These are phyloP conservation scores for Alternaria novae-zelandiae DNA, from an alignment of 2,329 filamentous ascomycete species.

Conservation along the genomic window DNA sequence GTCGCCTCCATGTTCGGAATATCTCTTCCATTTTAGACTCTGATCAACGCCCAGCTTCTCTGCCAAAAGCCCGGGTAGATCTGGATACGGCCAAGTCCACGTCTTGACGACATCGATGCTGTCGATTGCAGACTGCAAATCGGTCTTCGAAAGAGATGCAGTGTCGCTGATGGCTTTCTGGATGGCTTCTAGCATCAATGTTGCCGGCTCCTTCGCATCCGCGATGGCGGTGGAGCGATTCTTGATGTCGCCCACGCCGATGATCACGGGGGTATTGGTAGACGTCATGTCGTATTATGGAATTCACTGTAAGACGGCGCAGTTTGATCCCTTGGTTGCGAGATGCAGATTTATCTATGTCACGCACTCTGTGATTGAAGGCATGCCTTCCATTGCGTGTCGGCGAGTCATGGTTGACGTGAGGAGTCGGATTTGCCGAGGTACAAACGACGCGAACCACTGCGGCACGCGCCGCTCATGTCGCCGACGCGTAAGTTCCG, in stretches of 20 bases:
- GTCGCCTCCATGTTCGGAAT: constrained; percentile 68
- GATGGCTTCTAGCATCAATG: constrained; percentile 66
- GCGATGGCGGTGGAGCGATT: constrained; percentile 61
- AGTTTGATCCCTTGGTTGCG: not conserved
- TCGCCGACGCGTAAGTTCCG: not conserved
- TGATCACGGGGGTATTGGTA: constrained; percentile 58
- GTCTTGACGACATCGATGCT: constrained; percentile 66
- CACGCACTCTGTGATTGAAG: not conserved
- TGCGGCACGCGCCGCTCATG: not conserved
- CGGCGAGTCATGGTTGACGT: constrained; percentile 16
- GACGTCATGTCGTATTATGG: not conserved
- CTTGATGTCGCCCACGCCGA: constrained; percentile 68
- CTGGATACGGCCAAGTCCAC: constrained; percentile 71
- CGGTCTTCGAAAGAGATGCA: constrained; percentile 34
- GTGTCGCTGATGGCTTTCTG: constrained; percentile 60
- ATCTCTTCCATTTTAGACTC: constrained; percentile 54
- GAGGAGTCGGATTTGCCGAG: constrained; percentile 11
- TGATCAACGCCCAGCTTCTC: constrained; percentile 57
- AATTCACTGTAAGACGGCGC: not conserved
- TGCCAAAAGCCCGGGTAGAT: constrained; percentile 63
- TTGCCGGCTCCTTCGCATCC: constrained; percentile 65
- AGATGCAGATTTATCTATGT: not conserved
- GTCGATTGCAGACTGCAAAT: constrained; percentile 59
- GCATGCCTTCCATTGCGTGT: not conserved
- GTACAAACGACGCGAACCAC: not conserved